These are phyloP conservation scores for Penicillium coffeae DNA, from an alignment of 495 filamentous ascomycete species.

Conservation along the genomic window DNA sequence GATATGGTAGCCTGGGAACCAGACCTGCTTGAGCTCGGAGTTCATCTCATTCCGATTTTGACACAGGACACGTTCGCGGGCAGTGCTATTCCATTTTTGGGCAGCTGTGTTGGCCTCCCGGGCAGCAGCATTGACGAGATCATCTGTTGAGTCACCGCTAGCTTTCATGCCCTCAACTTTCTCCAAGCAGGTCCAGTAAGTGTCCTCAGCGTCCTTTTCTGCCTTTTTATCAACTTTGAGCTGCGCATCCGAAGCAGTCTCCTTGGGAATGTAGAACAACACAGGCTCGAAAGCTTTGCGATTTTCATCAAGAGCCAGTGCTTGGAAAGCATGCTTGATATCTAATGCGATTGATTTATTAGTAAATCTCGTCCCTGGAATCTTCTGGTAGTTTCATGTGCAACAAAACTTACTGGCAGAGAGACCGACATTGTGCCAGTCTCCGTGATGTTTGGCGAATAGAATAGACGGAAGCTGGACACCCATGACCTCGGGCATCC, in stretches of 20 bases:
- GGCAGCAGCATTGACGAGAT: slow-evolving; percentile 11
- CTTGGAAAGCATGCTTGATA: slow-evolving; percentile 58
- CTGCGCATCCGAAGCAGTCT: slow-evolving; percentile 10
- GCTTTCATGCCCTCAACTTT: slow-evolving; percentile 8
- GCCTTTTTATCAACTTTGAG: slow-evolving; percentile 13
- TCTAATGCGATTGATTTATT: slow-evolving; percentile 23
- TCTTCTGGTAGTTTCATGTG: no score
- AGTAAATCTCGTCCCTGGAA: no score
- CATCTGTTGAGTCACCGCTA: slow-evolving; percentile 8
- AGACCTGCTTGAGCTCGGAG: slow-evolving; percentile 10
- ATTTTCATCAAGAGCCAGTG: slow-evolving; percentile 54
- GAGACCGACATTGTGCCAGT: slow-evolving; percentile 17
- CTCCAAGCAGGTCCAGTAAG: slow-evolving; percentile 3
- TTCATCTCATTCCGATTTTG: slow-evolving; percentile 8
- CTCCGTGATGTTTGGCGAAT: background rate
- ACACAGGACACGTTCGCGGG: slow-evolving; percentile 3
- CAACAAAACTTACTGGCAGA: slow-evolving; percentile 15
- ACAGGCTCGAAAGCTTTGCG: slow-evolving; percentile 51
- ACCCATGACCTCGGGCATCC: slow-evolving; percentile 21
- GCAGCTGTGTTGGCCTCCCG: slow-evolving; percentile 6
- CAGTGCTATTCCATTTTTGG: slow-evolving; percentile 7
- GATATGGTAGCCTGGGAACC: slow-evolving; percentile 10
- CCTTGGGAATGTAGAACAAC: slow-evolving; percentile 46
- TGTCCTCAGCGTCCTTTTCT: background rate
- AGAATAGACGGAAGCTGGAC: slow-evolving; percentile 9